Percentiles rank a stretch among this genome's conserved stretches.
Evolutionary conservation across 305 asterid genomes (phyloP).

Genomic region (Fraxinus baroniana): DNA sequence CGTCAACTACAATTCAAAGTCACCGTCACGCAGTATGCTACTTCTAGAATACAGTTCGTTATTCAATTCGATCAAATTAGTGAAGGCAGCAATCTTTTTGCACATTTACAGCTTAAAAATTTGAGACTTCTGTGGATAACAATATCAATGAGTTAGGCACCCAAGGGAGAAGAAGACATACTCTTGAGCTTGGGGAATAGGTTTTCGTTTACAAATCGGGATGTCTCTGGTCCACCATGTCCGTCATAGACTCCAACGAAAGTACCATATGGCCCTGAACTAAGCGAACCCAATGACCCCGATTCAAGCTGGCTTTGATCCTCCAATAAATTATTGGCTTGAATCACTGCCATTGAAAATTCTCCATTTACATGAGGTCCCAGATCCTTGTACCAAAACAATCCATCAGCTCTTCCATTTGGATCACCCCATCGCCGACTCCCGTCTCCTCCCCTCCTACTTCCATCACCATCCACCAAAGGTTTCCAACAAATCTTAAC

Average conservation of each 20-base stretch:
- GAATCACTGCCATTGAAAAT: slow-evolving; percentile 83
- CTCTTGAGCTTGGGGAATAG: slow-evolving; percentile 77
- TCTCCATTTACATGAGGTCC: slow-evolving; percentile 74
- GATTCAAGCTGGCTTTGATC: slow-evolving; percentile 92
- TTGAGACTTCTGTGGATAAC: not conserved
- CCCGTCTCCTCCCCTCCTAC: slow-evolving; percentile 33
- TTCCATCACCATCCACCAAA: slow-evolving; percentile 67
- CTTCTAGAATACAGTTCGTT: not conserved
- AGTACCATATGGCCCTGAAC: slow-evolving; percentile 76
- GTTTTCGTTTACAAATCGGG: slow-evolving; percentile 65
- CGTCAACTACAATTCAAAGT: not conserved
- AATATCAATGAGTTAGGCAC: not conserved
- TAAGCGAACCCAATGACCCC: slow-evolving; percentile 63
- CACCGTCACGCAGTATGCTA: not conserved
- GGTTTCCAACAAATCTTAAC: slow-evolving; percentile 90
- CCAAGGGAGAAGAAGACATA: slow-evolving; percentile 39
- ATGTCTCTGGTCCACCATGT: slow-evolving; percentile 95
- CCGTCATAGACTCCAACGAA: slow-evolving; percentile 91
- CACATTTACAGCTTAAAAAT: not conserved
- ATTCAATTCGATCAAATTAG: not conserved
- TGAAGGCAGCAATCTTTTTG: too few relatives aligned
- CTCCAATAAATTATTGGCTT: slow-evolving; percentile 81
- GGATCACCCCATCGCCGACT: slow-evolving; percentile 45
- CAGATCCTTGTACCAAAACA: slow-evolving; percentile 83
- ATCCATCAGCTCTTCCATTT: slow-evolving; percentile 63